A percentile compares a stretch with the other conserved stretches of the same genome.
Evolutionary conservation across 257 asterid species (phyloP).

Genomic region (Solanum sparsipilum): DNA sequence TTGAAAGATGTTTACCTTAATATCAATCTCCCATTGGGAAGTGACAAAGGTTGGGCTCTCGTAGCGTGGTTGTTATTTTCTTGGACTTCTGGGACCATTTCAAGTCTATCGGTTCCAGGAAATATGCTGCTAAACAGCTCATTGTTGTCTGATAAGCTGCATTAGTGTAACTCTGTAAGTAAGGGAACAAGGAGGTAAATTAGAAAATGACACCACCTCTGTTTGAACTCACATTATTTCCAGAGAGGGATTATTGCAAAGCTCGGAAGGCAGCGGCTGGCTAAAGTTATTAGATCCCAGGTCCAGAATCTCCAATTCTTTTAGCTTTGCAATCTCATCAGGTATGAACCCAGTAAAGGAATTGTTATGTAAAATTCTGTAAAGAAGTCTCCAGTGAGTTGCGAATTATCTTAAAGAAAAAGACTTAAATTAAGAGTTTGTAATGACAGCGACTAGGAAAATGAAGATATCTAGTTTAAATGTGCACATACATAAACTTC

Average conservation of each 20-base stretch:
- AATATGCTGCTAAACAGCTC: slow-evolving; percentile 22
- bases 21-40: slow-evolving; percentile 14
- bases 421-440: neutral
- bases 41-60: slow-evolving; percentile 2
- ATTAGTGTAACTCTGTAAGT: neutral
- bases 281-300: slow-evolving; percentile 70
- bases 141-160: slow-evolving; percentile 71
- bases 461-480: neutral
- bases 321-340: slow-evolving; percentile 40
- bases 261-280: slow-evolving; percentile 51
- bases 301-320: slow-evolving; percentile 64
- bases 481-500: slow-evolving; percentile 48
- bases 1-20: slow-evolving; percentile 29
- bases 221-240: slow-evolving; percentile 40
- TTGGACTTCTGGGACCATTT: slow-evolving; percentile 50
- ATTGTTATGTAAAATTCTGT: slow-evolving; percentile 74
- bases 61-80: slow-evolving; percentile 22
- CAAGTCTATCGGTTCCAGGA: slow-evolving; percentile 41
- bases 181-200: neutral
- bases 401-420: neutral
- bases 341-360: slow-evolving; percentile 77
- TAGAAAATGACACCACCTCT: neutral
- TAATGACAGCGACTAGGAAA: neutral
- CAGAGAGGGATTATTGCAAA: slow-evolving; percentile 44
- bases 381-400: neutral